phyloP scores from a whole-genome alignment of 768 basidiomycete species.

The Termitomyces sp. region DNA sequence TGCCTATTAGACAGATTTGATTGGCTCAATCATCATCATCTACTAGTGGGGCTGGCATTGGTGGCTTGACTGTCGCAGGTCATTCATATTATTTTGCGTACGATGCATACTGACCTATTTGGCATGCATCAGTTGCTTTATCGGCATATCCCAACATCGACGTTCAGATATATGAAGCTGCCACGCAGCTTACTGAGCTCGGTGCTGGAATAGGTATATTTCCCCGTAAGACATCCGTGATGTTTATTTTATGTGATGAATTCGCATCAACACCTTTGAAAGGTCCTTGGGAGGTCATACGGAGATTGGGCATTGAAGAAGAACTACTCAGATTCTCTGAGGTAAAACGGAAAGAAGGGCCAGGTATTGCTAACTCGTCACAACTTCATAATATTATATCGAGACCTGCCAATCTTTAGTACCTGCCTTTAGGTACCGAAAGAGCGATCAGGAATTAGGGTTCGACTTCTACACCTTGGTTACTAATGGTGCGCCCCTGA shows the following conservation, averaged over 20 bases:
- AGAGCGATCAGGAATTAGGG: constrained; percentile 54
- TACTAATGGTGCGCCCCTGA: constrained; percentile 44
- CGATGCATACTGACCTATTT: constrained; percentile 6
- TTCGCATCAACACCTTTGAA: not conserved
- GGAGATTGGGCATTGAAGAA: constrained; percentile 38
- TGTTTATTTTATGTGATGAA: not conserved
- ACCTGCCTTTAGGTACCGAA: constrained; percentile 48
- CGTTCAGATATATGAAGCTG: constrained; percentile 51
- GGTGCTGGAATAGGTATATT: constrained; percentile 62
- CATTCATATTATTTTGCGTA: not conserved
- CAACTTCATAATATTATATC: not conserved
- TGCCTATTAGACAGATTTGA: constrained; percentile 4
- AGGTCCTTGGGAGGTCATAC: constrained; percentile 48
- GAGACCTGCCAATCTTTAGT: constrained; percentile 27
- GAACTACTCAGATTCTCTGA: constrained; percentile 37
- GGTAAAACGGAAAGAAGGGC: constrained; percentile 30
- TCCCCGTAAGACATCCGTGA: constrained; percentile 31
- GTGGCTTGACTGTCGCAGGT: constrained; percentile 41
- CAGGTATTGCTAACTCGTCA: constrained; percentile 23
- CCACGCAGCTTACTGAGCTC: constrained; percentile 42
- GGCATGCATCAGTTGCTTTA: constrained; percentile 27
- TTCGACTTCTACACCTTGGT: constrained; percentile 47
- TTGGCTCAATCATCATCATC: constrained; percentile 10
- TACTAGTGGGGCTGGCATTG: constrained; percentile 49
- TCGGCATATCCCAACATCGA: constrained; percentile 48